Evolutionary conservation across 2,329 filamentous ascomycete species (phyloP).

Genomic region (Diaporthe sp.): DNA sequence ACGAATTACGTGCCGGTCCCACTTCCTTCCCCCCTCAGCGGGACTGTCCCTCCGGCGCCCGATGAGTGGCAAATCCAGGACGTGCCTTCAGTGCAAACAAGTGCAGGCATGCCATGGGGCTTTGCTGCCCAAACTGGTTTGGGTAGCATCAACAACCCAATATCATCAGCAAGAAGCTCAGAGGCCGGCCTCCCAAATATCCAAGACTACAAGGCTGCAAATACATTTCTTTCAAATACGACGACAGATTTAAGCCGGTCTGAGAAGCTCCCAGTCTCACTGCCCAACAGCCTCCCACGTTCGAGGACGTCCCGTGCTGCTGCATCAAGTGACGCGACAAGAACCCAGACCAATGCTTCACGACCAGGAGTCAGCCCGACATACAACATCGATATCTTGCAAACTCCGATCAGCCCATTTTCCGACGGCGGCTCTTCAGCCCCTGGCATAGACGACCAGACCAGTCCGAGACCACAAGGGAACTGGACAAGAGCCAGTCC

Average conservation of each 20-base stretch:
- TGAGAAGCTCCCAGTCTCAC: background rate
- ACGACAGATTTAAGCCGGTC: background rate
- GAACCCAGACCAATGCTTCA: background rate
- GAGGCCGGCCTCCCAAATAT: background rate
- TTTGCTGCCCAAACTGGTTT: too few relatives aligned
- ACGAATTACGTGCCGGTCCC: too few relatives aligned
- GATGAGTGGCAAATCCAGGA: too few relatives aligned
- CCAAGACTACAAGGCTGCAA: too few relatives aligned
- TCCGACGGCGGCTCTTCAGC: background rate
- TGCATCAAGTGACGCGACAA: background rate
- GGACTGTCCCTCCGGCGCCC: too few relatives aligned
- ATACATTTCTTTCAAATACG: background rate
- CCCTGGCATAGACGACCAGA: background rate
- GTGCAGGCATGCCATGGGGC: too few relatives aligned
- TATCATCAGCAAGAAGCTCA: too few relatives aligned
- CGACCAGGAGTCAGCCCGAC: background rate
- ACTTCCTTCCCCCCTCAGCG: too few relatives aligned
- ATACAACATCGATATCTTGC: background rate
- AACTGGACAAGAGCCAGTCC: background rate
- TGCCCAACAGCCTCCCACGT: background rate
- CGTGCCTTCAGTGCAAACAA: too few relatives aligned
- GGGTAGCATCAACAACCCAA: background rate
- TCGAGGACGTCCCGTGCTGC: background rate
- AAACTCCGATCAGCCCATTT: background rate
- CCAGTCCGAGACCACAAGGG: background rate